phyloP scores from a whole-genome alignment of 1,284 basidiomycete species.

The Ustilago loliicola region DNA sequence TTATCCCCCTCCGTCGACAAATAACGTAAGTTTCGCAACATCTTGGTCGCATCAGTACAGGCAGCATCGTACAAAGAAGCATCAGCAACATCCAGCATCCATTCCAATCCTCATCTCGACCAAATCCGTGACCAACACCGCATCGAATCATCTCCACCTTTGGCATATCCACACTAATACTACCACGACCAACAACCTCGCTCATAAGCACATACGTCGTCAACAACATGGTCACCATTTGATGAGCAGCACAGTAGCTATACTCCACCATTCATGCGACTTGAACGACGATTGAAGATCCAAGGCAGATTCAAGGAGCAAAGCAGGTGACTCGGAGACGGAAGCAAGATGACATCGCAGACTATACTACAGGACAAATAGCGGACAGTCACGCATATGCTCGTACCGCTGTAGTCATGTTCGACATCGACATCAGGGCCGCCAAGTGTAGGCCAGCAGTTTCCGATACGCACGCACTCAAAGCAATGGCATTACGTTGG shows the following conservation, averaged over 20 bases:
- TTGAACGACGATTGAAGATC: not conserved
- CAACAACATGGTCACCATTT: not conserved
- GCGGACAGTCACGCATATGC: not conserved
- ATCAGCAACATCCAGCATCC: conserved; percentile 2
- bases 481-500: not conserved
- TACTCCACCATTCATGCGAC: not conserved
- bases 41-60: conserved; percentile 34
- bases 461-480: not conserved
- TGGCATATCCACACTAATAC: not conserved
- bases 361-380: not conserved
- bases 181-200: not conserved
- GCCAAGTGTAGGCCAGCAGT: not conserved
- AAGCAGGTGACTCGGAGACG: not conserved
- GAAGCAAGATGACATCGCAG: not conserved
- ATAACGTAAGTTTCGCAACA: conserved; percentile 47
- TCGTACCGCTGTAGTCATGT: not conserved
- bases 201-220: conserved; percentile 22
- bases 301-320: not conserved
- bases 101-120: not conserved
- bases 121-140: not conserved
- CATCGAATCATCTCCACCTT: not conserved
- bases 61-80: conserved; percentile 2
- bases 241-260: not conserved
- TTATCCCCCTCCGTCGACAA: conserved; percentile 34
- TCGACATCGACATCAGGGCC: not conserved